phyloP scores from a whole-genome alignment of 1,284 basidiomycete species.

The Pascua sp. region DNA sequence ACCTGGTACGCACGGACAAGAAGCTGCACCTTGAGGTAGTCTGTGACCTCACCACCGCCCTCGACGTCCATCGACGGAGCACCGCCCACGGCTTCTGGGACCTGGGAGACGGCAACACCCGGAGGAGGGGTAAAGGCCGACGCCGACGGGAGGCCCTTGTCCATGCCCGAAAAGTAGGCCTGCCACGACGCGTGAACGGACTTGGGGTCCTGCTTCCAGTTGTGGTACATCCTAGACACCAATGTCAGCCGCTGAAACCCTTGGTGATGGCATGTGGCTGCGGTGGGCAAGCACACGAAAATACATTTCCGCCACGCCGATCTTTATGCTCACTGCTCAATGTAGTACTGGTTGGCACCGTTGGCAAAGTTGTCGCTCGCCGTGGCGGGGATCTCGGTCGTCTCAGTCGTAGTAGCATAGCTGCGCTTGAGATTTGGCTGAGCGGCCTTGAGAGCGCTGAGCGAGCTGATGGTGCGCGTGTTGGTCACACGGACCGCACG shows the following conservation, averaged over 20 bases:
- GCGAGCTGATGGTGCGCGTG: conserved; percentile 1
- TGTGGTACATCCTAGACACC: conserved; percentile 69
- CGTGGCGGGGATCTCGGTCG: conserved; percentile 36
- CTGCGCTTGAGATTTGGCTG: conserved; percentile 14
- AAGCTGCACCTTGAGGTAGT: conserved; percentile 95
- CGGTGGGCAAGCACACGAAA: too few relatives aligned
- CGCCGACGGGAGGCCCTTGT: conserved; percentile 77
- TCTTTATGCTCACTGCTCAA: conserved; percentile 62
- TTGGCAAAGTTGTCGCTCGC: conserved; percentile 67
- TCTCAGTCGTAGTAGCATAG: conserved; percentile 37
- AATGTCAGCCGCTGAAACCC: neutral
- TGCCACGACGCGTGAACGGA: conserved; percentile 95
- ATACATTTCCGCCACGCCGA: neutral
- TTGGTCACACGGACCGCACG: conserved; percentile 12
- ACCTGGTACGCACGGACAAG: conserved; percentile 98
- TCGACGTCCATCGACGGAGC: conserved; percentile 72
- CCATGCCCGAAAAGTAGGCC: conserved; percentile 89
- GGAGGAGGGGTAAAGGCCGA: conserved; percentile 86
- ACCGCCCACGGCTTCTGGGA: conserved; percentile 67
- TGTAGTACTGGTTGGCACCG: conserved; percentile 90
- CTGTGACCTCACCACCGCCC: conserved; percentile 70
- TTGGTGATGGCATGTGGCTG: too few relatives aligned
- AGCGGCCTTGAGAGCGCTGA: conserved; percentile 2
- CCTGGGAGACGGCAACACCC: conserved; percentile 49
- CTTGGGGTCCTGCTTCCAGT: conserved; percentile 84